Evolutionary conservation across 2,329 filamentous ascomycete species (phyloP).

Genomic region (Hirsutella minnesotensis): DNA sequence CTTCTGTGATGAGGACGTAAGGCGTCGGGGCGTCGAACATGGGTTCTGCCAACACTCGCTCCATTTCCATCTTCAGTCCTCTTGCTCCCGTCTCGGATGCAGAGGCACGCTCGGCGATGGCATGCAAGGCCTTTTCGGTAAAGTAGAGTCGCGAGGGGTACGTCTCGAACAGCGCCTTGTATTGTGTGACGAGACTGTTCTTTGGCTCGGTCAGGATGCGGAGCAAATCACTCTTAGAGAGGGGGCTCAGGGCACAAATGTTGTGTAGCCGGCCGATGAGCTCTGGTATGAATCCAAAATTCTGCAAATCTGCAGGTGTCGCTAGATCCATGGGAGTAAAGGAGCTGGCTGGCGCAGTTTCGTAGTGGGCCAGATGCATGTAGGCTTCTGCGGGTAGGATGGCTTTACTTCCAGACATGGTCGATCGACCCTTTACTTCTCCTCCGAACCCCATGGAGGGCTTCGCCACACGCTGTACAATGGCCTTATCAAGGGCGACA

Average conservation of each 20-base stretch:
- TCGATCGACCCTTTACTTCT: slow-evolving; percentile 51
- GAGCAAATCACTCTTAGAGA: slow-evolving; percentile 57
- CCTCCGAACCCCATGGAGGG: slow-evolving; percentile 86
- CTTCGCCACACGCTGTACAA: slow-evolving; percentile 78
- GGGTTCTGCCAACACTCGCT: slow-evolving; percentile 63
- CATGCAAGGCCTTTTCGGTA: slow-evolving; percentile 68
- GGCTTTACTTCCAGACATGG: slow-evolving; percentile 35
- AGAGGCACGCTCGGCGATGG: slow-evolving; percentile 59
- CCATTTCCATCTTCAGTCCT: slow-evolving; percentile 70
- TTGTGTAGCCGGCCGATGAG: slow-evolving; percentile 93
- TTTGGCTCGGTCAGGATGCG: slow-evolving; percentile 87
- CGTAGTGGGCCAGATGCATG: slow-evolving; percentile 43
- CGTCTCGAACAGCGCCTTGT: slow-evolving; percentile 72
- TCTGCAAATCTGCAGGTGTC: slow-evolving; percentile 65
- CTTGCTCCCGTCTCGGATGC: slow-evolving; percentile 61
- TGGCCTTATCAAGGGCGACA: slow-evolving; percentile 76
- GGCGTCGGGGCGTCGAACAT: slow-evolving; percentile 74
- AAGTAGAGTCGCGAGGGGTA: slow-evolving; percentile 73
- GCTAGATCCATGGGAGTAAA: slow-evolving; percentile 59
- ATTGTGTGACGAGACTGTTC: slow-evolving; percentile 80
- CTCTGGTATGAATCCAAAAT: slow-evolving; percentile 86
- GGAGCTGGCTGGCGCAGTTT: slow-evolving; percentile 19
- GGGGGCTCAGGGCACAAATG: slow-evolving; percentile 69
- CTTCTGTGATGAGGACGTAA: slow-evolving; percentile 63
- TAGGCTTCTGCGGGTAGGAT: slow-evolving; percentile 54